These are phyloP conservation scores for Stemphylium vesicarium DNA, from an alignment of 2,329 filamentous ascomycete species.

Conservation along the genomic window DNA sequence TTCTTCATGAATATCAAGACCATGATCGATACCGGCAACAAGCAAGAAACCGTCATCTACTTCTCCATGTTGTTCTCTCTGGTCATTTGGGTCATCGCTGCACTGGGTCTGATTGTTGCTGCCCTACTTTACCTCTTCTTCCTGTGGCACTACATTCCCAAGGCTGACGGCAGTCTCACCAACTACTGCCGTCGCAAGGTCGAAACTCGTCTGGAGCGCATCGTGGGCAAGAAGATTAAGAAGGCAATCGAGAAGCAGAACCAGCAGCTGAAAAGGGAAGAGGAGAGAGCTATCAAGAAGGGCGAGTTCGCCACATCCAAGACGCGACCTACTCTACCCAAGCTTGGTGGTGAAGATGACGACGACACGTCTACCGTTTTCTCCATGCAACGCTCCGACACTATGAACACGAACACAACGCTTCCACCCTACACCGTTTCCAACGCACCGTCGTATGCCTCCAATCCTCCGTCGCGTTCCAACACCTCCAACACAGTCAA, in stretches of 20 bases:
- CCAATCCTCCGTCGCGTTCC: slow-evolving; percentile 61
- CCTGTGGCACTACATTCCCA: slow-evolving; percentile 89
- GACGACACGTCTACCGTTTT: slow-evolving; percentile 49
- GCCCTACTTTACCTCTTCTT: slow-evolving; percentile 84
- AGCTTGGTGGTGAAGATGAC: slow-evolving; percentile 43
- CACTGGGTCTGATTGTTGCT: slow-evolving; percentile 74
- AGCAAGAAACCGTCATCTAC: slow-evolving; percentile 80
- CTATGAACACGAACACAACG: slow-evolving; percentile 41
- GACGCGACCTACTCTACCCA: slow-evolving; percentile 50
- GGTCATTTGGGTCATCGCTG: slow-evolving; percentile 84
- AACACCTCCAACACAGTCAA: slow-evolving; percentile 62
- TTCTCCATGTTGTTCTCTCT: slow-evolving; percentile 92
- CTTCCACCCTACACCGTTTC: slow-evolving; percentile 52
- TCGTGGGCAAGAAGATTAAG: slow-evolving; percentile 86
- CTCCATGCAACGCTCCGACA: slow-evolving; percentile 45
- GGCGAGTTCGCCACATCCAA: slow-evolving; percentile 50
- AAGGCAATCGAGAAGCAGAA: slow-evolving; percentile 84
- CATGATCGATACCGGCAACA: slow-evolving; percentile 72
- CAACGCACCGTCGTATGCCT: slow-evolving; percentile 24
- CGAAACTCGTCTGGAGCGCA: slow-evolving; percentile 80
- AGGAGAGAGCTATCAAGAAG: slow-evolving; percentile 53
- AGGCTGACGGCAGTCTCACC: slow-evolving; percentile 77
- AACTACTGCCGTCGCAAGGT: slow-evolving; percentile 93
- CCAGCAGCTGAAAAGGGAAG: slow-evolving; percentile 51
- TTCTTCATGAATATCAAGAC: slow-evolving; percentile 84